Evolutionary conservation across 805 yeast species (phyloP).

Genomic region (Lachancea fermentati): DNA sequence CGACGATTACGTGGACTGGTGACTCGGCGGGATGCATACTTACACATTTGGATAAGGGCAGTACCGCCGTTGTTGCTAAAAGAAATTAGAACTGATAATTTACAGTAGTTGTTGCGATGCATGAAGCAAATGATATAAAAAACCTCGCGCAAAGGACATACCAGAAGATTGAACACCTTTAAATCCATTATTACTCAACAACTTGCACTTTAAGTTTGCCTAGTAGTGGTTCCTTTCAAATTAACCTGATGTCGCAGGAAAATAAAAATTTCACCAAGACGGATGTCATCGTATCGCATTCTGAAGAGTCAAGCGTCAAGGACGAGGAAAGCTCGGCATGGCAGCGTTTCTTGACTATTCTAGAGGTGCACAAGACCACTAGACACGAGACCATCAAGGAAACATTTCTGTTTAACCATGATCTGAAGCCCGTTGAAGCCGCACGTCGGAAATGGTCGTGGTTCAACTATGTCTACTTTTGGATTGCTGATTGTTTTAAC

Average conservation of each 20-base stretch:
- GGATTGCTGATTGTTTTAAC: constrained; percentile 89
- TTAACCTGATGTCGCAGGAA: neutral
- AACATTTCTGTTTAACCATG: constrained; percentile 65
- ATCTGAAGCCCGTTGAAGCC: constrained; percentile 72
- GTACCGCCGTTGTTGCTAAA: too few species aligned
- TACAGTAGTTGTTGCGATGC: too few species aligned
- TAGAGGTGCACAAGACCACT: constrained; percentile 7
- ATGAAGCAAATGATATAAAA: too few species aligned
- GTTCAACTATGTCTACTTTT: constrained; percentile 72
- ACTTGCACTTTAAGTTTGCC: too few species aligned
- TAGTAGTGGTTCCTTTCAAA: too few species aligned
- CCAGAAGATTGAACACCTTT: neutral
- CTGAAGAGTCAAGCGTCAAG: neutral
- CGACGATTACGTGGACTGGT: neutral
- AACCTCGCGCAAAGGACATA: too few species aligned
- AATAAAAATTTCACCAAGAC: neutral
- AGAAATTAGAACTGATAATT: too few species aligned
- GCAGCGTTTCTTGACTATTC: constrained; percentile 1
- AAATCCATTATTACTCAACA: too few species aligned
- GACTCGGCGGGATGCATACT: too few species aligned
- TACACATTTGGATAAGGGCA: too few species aligned
- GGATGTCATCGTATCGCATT: neutral
- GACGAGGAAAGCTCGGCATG: neutral
- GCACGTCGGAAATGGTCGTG: constrained; percentile 79
- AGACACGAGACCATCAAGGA: constrained; percentile 37